These are phyloP conservation scores for Bisporella sp. DNA, from an alignment of 2,329 filamentous ascomycete species.

Conservation along the genomic window DNA sequence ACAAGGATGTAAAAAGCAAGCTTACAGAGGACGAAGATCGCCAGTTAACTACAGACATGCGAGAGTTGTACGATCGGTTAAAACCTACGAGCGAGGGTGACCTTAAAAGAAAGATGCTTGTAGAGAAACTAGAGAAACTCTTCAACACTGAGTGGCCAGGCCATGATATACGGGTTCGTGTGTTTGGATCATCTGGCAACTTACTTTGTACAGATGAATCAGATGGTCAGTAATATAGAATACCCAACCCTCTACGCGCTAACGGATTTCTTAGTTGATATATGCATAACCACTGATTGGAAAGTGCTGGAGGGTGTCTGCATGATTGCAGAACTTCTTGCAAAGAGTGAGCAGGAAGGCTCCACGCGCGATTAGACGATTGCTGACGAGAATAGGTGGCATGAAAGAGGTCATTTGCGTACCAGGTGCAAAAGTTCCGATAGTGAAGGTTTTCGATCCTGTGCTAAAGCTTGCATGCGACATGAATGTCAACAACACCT, in stretches of 20 bases:
- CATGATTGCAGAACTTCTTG: constrained; percentile 78
- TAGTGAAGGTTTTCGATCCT: constrained; percentile 98
- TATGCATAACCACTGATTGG: constrained; percentile 91
- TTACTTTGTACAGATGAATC: constrained; percentile 91
- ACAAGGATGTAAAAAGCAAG: constrained; percentile 64
- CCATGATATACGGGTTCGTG: constrained; percentile 79
- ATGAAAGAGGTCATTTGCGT: constrained; percentile 97
- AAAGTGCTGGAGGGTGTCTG: constrained; percentile 86
- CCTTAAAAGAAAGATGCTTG: constrained; percentile 63
- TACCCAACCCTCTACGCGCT: background rate
- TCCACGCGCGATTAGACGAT: constrained; percentile 4
- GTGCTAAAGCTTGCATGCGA: constrained; percentile 85
- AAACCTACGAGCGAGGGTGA: constrained; percentile 77
- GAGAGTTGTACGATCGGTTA: constrained; percentile 76
- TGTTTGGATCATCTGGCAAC: constrained; percentile 98
- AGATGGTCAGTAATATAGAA: constrained; percentile 60
- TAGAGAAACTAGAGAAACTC: constrained; percentile 81
- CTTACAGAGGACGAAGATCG: constrained; percentile 67
- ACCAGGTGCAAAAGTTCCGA: constrained; percentile 90
- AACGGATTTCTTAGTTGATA: constrained; percentile 62
- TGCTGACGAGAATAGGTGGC: constrained; percentile 57
- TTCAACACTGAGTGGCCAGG: constrained; percentile 90
- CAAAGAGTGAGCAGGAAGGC: constrained; percentile 59
- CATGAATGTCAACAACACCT: constrained; percentile 97
- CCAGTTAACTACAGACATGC: constrained; percentile 75